Conservation (phyloP, 768 basidiomycete species). For the Cystofilobasidium capitatum region DNA sequence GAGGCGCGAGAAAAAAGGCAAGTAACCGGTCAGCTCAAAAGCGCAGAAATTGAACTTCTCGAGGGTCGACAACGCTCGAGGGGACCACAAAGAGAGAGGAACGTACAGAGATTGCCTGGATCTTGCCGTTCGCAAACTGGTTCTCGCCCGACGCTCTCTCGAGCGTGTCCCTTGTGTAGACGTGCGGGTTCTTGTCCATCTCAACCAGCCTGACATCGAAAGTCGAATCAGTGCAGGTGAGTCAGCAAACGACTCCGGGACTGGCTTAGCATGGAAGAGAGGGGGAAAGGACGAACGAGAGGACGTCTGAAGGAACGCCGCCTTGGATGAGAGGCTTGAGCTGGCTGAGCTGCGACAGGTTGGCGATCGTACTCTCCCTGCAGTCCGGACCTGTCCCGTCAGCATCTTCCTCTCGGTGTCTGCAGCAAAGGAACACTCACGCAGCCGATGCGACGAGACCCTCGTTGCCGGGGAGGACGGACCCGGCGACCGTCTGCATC, state of each 20-base stretch:
- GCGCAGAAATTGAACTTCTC: too few species aligned
- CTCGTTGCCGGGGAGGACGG: not conserved
- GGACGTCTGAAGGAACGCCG: not conserved
- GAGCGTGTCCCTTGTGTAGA: conserved; percentile 1
- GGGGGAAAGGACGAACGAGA: not conserved
- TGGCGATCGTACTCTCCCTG: not conserved
- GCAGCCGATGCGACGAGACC: not conserved
- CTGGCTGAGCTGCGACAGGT: not conserved
- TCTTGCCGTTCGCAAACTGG: conserved; percentile 6
- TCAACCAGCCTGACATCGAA: not conserved
- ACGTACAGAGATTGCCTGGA: not conserved
- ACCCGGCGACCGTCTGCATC: not conserved
- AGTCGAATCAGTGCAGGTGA: not conserved
- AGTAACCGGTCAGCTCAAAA: too few species aligned
- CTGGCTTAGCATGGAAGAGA: not conserved
- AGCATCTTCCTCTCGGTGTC: not conserved
- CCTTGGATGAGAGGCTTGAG: not conserved
- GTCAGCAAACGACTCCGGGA: not conserved
- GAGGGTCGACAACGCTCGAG: too few species aligned
- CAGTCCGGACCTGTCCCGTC: not conserved
- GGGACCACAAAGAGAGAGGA: not conserved
- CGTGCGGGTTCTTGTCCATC: conserved; percentile 6
- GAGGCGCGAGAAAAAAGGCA: too few species aligned
- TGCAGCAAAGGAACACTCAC: not conserved
- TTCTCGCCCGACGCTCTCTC: conserved; percentile 4